Percentiles rank a stretch among this genome's conserved stretches.
Evolutionary conservation across 73 alveolate genomes (phyloP).

Genomic region (Paramecium tetraurelia): DNA sequence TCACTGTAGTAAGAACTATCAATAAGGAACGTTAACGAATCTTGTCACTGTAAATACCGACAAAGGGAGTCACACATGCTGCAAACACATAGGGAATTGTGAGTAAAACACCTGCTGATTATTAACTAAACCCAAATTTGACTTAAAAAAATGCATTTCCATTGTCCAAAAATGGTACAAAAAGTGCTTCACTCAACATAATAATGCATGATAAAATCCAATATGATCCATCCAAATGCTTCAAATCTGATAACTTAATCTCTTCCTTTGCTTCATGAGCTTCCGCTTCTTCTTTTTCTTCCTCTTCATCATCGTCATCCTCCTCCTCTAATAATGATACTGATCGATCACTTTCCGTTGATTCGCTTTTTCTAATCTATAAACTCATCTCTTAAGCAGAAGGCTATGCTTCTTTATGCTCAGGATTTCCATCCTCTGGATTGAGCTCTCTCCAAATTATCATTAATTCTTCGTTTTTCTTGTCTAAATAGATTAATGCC

Average conservation of each 20-base stretch:
- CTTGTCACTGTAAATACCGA: neutral
- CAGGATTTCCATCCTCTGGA: neutral
- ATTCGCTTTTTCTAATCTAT: neutral
- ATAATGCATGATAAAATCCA: constrained; percentile 2
- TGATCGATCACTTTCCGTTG: neutral
- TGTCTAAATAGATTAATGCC: neutral
- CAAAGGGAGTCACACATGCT: constrained; percentile 35
- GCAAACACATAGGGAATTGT: constrained; percentile 7
- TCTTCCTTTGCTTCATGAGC: constrained; percentile 9
- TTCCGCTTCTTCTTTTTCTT: neutral
- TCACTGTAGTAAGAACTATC: neutral
- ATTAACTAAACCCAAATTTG: constrained; percentile 2
- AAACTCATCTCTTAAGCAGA: neutral
- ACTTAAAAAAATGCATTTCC: constrained; percentile 5
- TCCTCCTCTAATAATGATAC: neutral
- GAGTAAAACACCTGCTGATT: neutral
- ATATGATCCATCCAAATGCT: neutral
- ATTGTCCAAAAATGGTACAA: constrained; percentile 26
- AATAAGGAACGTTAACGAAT: neutral
- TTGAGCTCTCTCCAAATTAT: neutral
- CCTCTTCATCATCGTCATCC: neutral
- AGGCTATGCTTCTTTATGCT: neutral
- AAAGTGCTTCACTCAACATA: constrained; percentile 23
- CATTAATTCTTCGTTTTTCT: neutral
- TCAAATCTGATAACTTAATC: constrained; percentile 24